Evolutionary conservation across 2,329 filamentous ascomycete genomes (phyloP), one percentile per base, ranked within the genome.

Genomic region (Fusarium tricinctum): DNA sequence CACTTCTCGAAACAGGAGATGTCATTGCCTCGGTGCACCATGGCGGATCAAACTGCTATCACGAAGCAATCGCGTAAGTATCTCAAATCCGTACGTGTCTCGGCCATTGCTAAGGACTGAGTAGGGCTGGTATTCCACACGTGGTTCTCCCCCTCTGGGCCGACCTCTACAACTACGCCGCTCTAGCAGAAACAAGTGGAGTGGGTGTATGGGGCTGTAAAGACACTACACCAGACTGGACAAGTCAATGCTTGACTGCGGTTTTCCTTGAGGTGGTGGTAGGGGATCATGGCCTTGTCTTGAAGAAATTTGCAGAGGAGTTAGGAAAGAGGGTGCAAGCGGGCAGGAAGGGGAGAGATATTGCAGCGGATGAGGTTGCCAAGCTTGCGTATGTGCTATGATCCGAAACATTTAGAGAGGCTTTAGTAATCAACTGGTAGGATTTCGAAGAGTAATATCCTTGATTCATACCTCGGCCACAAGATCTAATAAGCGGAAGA

Each of bases 81-180:
- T 4, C 13, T 4, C 17, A 4, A 8, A n/a, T 9, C 8, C 4
- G 15, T n/a, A 17, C 20, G 7, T 8, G 3, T 3, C 17, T 20
- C 1, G 5, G 4, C n/a, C 4, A 4, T 19, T 0, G 5, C 35
- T 60, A 43, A 60, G 5, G 1, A 23, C 3, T 19, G 2, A 0
- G 0, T 19, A 59, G 83, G 6, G 75, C 78, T 12, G 82, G 82
- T 3, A 74, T 82, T 6, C 81, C 83, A 3, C 83, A 85, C 40
- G 67, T 85, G 8, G 64, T 85, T 8, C 74, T 86, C 2, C 83
- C 84, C 0, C 63, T 79, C 0, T 85, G 83, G 83, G 73, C 79
- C 1, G 83, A 85, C 50, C 77, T 79, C 0, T 83, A 83, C 54
- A 81, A 83, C 48, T 84, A 79, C 53, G 82, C 82, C 9, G 73